These are phyloP conservation scores for Cordyceps farinosa DNA, from an alignment of 2,329 filamentous ascomycete genomes.

Conservation along the genomic window DNA sequence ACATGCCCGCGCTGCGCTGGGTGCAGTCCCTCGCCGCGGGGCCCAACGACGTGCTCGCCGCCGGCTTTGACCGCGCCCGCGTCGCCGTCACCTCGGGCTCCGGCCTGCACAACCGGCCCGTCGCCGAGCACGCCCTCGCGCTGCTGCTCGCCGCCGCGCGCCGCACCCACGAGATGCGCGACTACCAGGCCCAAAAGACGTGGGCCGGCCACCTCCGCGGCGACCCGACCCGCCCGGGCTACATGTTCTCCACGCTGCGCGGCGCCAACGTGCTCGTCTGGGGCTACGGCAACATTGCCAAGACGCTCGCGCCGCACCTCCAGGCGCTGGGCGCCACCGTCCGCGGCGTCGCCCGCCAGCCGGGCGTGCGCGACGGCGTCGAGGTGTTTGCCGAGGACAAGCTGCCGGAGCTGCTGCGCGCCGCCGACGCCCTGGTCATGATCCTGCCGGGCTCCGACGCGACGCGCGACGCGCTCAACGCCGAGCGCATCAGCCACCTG, in stretches of 20 bases:
- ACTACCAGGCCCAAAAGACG: conserved; percentile 52
- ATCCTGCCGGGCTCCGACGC: conserved; percentile 57
- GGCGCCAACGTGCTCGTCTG: conserved; percentile 58
- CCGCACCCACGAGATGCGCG: conserved; percentile 60
- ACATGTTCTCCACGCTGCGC: conserved; percentile 56
- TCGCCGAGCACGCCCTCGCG: conserved; percentile 61
- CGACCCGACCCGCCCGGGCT: conserved; percentile 46
- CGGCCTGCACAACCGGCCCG: conserved; percentile 61
- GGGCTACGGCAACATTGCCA: conserved; percentile 66
- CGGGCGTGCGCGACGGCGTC: conserved; percentile 56
- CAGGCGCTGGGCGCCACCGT: conserved; percentile 55
- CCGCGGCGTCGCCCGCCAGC: conserved; percentile 51
- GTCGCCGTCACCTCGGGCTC: conserved; percentile 58
- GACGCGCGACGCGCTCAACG: conserved; percentile 54
- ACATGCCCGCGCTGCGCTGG: conserved; percentile 57
- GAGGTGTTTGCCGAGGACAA: conserved; percentile 55
- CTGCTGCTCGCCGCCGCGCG: conserved; percentile 53
- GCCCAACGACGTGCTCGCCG: conserved; percentile 60
- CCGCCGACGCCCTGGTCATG: conserved; percentile 65
- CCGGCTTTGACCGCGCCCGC: conserved; percentile 53
- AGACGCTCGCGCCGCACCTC: conserved; percentile 54
- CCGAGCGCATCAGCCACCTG: conserved; percentile 48
- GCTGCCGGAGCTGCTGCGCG: conserved; percentile 49
- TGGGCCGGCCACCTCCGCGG: conserved; percentile 63
- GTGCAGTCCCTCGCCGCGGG: conserved; percentile 65